These are phyloP conservation scores for Mimosa pudica DNA, from an alignment of 306 rosid genomes.

Conservation along the genomic window DNA sequence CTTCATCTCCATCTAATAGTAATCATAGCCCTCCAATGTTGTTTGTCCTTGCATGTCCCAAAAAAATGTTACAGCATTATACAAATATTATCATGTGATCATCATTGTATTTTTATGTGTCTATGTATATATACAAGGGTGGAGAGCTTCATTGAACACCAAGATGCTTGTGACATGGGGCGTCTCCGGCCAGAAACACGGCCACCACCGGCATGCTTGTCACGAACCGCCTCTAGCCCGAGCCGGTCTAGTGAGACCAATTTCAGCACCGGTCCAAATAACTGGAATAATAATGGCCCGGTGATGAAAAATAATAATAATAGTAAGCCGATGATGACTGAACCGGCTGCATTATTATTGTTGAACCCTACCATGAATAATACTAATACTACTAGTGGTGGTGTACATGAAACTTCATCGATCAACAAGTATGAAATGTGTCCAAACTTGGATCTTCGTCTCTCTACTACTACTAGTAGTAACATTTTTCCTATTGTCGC, in stretches of 20 bases:
- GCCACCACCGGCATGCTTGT: slow-evolving; percentile 62
- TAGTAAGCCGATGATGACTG: slow-evolving; percentile 37
- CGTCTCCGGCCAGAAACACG: slow-evolving; percentile 60
- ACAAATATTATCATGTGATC: not conserved
- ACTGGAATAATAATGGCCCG: slow-evolving; percentile 33
- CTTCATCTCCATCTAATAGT: not conserved
- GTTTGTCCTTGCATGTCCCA: not conserved
- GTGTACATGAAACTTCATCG: slow-evolving; percentile 30
- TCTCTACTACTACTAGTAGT: slow-evolving; percentile 48
- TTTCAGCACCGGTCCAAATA: slow-evolving; percentile 53
- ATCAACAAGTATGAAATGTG: slow-evolving; percentile 28
- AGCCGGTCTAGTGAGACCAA: slow-evolving; percentile 90
- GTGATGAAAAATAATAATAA: too few relatives aligned
- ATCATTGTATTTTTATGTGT: too few relatives aligned
- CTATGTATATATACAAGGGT: slow-evolving; percentile 51
- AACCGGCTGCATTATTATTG: slow-evolving; percentile 51
- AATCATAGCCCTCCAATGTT: not conserved
- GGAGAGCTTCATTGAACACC: slow-evolving; percentile 98
- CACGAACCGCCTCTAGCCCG: slow-evolving; percentile 92
- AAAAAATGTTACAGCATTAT: not conserved
- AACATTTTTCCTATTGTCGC: slow-evolving; percentile 36
- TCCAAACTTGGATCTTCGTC: slow-evolving; percentile 89
- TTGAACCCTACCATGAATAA: slow-evolving; percentile 40
- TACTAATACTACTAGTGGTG: not conserved
- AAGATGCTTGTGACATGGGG: slow-evolving; percentile 93